Percentiles rank a stretch among this genome's conserved stretches.
These are phyloP conservation scores for Asterophora parasitica DNA, from an alignment of 768 basidiomycete genomes.

Conservation along the genomic window DNA sequence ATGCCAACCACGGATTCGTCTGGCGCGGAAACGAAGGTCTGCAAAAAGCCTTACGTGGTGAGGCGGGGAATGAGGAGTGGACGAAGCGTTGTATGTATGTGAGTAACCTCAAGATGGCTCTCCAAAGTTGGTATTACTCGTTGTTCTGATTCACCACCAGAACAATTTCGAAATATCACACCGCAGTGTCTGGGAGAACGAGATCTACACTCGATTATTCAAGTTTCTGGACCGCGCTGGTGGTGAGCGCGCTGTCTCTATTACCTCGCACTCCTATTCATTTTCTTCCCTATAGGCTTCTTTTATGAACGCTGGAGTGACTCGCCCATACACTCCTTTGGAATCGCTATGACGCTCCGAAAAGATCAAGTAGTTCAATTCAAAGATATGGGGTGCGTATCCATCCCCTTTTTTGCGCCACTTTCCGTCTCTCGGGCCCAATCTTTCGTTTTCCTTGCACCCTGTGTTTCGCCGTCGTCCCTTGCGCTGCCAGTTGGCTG, in stretches of 20 bases:
- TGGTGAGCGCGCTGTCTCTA: slow-evolving; percentile 16
- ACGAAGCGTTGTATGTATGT: slow-evolving; percentile 25
- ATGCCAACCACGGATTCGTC: slow-evolving; percentile 23
- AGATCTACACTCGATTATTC: slow-evolving; percentile 22
- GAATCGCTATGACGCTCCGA: slow-evolving; percentile 23
- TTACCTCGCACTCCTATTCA: too few species aligned
- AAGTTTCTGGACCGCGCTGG: slow-evolving; percentile 22
- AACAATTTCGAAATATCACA: slow-evolving; percentile 30
- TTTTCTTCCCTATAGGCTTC: slow-evolving; percentile 19
- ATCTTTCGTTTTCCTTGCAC: not conserved
- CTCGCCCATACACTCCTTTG: slow-evolving; percentile 25
- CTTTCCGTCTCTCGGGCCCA: not conserved
- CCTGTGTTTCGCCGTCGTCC: too few species aligned
- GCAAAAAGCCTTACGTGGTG: slow-evolving; percentile 21
- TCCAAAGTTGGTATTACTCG: not conserved
- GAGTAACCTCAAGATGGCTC: slow-evolving; percentile 13
- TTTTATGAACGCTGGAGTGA: slow-evolving; percentile 29
- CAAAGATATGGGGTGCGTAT: slow-evolving; percentile 20
- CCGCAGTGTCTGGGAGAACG: slow-evolving; percentile 23
- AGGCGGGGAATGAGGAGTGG: slow-evolving; percentile 24
- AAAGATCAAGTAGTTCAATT: slow-evolving; percentile 26
- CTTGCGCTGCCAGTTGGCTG: too few species aligned
- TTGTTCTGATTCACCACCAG: slow-evolving; percentile 7
- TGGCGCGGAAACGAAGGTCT: slow-evolving; percentile 20
- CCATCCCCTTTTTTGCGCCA: too few species aligned